Percentiles rank a stretch among this genome's conserved stretches.
Evolutionary conservation across 768 basidiomycete species (phyloP).

Genomic region (Boletellus ananiceps): DNA sequence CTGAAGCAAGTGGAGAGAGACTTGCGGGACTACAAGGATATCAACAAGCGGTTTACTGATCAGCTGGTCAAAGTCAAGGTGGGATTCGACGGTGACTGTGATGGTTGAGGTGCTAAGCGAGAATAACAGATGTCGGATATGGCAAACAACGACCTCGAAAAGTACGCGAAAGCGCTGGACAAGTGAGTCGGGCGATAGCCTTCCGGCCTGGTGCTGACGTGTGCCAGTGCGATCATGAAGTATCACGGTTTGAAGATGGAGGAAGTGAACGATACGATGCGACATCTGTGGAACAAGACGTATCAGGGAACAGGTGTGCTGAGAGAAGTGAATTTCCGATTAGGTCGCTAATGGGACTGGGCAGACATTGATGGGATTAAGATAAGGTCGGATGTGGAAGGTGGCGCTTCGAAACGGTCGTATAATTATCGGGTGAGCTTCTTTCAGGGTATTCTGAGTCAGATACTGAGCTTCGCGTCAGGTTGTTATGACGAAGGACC

Average conservation of each 20-base stretch:
- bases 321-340: not conserved
- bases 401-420: constrained; percentile 81
- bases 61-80: constrained; percentile 96
- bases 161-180: constrained; percentile 95
- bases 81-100: constrained; percentile 11
- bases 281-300: constrained; percentile 96
- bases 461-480: constrained; percentile 30
- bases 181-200: constrained; percentile 51
- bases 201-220: constrained; percentile 12
- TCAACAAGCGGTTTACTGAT: constrained; percentile 80
- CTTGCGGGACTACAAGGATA: constrained; percentile 80
- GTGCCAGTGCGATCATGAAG: constrained; percentile 90
- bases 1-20: constrained; percentile 64
- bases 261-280: constrained; percentile 98
- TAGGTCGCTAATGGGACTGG: constrained; percentile 9
- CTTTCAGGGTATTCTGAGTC: constrained; percentile 4
- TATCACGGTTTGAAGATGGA: constrained; percentile 98
- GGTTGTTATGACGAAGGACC: constrained; percentile 99
- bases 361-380: constrained; percentile 96
- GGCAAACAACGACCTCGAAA: constrained; percentile 95
- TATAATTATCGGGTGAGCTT: constrained; percentile 90
- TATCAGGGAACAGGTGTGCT: constrained; percentile 92
- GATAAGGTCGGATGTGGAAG: constrained; percentile 91
- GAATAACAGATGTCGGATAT: constrained; percentile 83
- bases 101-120: not conserved